These are phyloP conservation scores for Ephemerocybe angulata DNA, from an alignment of 768 basidiomycete species.

Conservation along the genomic window DNA sequence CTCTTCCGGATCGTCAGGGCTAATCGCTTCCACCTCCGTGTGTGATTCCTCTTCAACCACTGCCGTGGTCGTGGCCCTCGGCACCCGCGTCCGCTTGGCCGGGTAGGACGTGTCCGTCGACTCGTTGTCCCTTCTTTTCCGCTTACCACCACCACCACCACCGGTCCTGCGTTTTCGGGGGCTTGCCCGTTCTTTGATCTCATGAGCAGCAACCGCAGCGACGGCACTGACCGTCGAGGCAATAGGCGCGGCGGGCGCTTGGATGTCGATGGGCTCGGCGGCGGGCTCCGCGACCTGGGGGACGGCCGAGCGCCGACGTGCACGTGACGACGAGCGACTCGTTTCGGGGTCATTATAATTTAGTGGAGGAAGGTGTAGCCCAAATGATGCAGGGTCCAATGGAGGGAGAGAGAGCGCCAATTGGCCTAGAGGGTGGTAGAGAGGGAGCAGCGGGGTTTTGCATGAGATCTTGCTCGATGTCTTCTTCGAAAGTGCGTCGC, in stretches of 20 bases:
- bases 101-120: conserved; percentile 68
- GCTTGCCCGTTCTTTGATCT: conserved; percentile 35
- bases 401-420: conserved; percentile 65
- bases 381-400: conserved; percentile 54
- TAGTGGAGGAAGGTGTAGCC: conserved; percentile 44
- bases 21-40: not conserved
- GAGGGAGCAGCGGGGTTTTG: conserved; percentile 42
- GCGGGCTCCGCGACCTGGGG: not conserved
- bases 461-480: conserved; percentile 4
- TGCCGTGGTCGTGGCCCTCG: conserved; percentile 31
- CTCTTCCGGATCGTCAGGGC: not conserved
- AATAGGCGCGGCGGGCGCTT: conserved; percentile 22
- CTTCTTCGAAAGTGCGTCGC: conserved; percentile 24
- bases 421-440: conserved; percentile 64
- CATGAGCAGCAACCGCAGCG: conserved; percentile 34
- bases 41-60: not conserved
- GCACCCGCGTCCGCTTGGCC: conserved; percentile 60
- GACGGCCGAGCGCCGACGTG: conserved; percentile 16
- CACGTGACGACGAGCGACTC: conserved; percentile 35
- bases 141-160: conserved; percentile 38
- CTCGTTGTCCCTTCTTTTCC: conserved; percentile 56
- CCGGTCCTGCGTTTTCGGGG: conserved; percentile 45
- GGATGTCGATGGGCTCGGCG: not conserved
- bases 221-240: conserved; percentile 24
- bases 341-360: conserved; percentile 11